These are phyloP conservation scores for Dendrobium huoshanense DNA, from an alignment of 106 monocot genomes.

Conservation along the genomic window DNA sequence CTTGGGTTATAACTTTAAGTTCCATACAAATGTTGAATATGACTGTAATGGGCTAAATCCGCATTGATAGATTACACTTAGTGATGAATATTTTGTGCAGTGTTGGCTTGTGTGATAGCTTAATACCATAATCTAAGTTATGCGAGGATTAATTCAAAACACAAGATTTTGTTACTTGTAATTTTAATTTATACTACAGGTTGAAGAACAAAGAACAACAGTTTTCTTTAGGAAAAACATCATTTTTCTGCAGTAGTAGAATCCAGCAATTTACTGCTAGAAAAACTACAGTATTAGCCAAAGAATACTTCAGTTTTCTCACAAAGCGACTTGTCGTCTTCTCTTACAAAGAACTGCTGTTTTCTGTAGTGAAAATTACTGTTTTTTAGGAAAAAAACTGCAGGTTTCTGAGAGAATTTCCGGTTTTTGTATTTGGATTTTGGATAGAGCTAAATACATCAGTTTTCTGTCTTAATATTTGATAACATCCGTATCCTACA, in stretches of 20 bases:
- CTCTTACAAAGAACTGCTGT: not conserved
- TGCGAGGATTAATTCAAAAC: not conserved
- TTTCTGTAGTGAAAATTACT: not conserved
- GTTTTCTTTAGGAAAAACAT: not conserved
- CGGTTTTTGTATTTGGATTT: not conserved
- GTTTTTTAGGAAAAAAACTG: not conserved
- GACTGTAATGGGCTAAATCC: too few relatives aligned
- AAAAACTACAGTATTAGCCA: not conserved
- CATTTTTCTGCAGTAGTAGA: not conserved
- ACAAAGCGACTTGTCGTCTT: not conserved
- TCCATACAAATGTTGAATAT: too few relatives aligned
- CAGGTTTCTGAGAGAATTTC: not conserved
- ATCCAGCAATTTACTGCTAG: not conserved
- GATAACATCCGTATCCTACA: not conserved
- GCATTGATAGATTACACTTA: too few relatives aligned
- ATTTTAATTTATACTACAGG: not conserved
- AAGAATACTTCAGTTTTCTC: not conserved
- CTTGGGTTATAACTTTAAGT: too few relatives aligned
- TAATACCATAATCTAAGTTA: too few relatives aligned
- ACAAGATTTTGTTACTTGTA: not conserved
- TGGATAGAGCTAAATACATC: not conserved
- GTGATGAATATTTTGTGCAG: too few relatives aligned
- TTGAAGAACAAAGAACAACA: not conserved
- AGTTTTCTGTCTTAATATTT: not conserved
- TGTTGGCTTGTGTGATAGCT: too few relatives aligned